Evolutionary conservation across 1,284 basidiomycete genomes (phyloP).

Genomic region (Fomes fomentarius): DNA sequence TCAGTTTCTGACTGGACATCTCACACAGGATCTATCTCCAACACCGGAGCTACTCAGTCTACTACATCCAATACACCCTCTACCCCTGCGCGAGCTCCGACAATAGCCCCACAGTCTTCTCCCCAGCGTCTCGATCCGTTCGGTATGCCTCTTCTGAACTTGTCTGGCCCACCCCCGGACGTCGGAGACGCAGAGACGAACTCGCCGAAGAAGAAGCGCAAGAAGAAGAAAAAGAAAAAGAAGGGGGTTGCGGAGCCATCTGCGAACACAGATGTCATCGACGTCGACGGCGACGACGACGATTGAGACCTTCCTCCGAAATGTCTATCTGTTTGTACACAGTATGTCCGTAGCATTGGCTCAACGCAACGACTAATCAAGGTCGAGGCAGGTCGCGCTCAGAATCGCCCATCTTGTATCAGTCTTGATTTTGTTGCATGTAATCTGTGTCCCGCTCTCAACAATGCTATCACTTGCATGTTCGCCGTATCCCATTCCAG

Average conservation of each 20-base stretch:
- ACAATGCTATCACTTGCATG: not conserved
- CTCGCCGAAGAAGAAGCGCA: slow-evolving; percentile 52
- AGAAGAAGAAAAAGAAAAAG: slow-evolving; percentile 62
- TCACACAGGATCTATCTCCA: too few relatives aligned
- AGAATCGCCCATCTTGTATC: too few relatives aligned
- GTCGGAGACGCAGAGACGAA: slow-evolving; percentile 35
- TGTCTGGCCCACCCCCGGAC: slow-evolving; percentile 50
- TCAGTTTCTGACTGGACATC: too few relatives aligned
- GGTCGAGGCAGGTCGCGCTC: too few relatives aligned
- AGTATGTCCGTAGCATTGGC: too few relatives aligned
- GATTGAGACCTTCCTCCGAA: not conserved
- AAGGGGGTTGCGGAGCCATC: slow-evolving; percentile 25
- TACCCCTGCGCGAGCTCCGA: not conserved
- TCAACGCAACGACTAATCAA: too few relatives aligned
- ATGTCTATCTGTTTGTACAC: too few relatives aligned
- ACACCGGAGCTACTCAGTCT: not conserved
- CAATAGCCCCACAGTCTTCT: not conserved
- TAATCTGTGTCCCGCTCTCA: not conserved
- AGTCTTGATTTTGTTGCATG: not conserved
- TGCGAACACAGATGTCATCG: not conserved
- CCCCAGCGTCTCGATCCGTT: slow-evolving; percentile 9
- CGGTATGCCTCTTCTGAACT: slow-evolving; percentile 53
- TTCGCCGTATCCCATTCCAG: too few relatives aligned
- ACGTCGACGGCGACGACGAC: slow-evolving; percentile 6
- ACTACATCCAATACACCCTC: not conserved